Percentiles rank a stretch among this genome's conserved stretches.
Conservation (phyloP, 306 rosid genomes). For the Rosa rugosa region DNA sequence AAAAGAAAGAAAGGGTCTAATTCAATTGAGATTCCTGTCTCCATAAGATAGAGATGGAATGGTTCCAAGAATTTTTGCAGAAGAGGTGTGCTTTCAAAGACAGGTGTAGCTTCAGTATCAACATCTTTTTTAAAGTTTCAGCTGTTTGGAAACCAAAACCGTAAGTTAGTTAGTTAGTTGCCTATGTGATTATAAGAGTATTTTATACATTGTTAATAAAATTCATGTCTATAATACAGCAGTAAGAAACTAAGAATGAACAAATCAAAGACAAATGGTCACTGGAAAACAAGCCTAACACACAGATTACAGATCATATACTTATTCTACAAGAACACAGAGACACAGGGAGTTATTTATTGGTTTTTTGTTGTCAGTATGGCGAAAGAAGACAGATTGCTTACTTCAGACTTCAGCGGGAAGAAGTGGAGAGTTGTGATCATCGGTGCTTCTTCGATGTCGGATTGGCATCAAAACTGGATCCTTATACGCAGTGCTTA, state of each 20-base stretch:
- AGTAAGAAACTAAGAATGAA: not conserved
- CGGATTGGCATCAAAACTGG: constrained; percentile 52
- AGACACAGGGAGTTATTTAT: not conserved
- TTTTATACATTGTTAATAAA: not conserved
- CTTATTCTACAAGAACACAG: not conserved
- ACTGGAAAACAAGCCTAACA: not conserved
- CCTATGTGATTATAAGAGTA: not conserved
- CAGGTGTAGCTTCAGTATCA: not conserved
- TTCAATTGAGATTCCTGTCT: not conserved
- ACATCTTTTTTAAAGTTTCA: not conserved
- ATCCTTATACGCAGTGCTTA: constrained; percentile 58
- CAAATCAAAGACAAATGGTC: not conserved
- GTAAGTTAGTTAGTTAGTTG: not conserved
- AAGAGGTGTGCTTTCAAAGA: not conserved
- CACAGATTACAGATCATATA: not conserved
- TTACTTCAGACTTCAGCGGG: constrained; percentile 32
- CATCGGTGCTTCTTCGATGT: constrained; percentile 38
- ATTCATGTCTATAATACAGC: not conserved
- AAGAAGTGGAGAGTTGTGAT: constrained; percentile 56
- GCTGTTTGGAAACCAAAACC: not conserved
- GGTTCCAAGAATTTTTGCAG: not conserved
- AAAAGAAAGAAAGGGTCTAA: not conserved
- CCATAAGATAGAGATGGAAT: not conserved
- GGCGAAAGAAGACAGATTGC: not conserved
- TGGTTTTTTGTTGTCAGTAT: not conserved